Conservation (phyloP, 352 stramenopile species). For the Phytophthora sp. region DNA sequence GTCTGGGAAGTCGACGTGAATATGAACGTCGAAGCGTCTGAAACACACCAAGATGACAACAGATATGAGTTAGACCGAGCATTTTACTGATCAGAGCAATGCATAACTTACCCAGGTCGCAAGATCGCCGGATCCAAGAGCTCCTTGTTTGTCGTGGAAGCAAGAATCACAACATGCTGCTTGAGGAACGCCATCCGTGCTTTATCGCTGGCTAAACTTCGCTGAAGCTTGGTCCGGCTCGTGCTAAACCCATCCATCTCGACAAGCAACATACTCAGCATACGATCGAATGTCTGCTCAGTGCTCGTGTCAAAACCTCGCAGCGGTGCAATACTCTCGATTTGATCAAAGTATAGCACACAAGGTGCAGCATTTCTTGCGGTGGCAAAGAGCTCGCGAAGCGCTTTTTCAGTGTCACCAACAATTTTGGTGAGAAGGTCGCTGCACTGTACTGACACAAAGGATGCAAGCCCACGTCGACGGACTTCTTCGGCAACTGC, state of each 20-base stretch:
- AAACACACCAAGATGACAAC: constrained; percentile 2
- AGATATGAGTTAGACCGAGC: background rate
- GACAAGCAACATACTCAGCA: constrained; percentile 90
- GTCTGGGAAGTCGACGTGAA: constrained; percentile 66
- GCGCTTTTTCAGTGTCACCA: constrained; percentile 88
- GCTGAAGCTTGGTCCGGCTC: constrained; percentile 38
- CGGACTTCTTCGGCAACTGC: constrained; percentile 67
- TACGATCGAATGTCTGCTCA: constrained; percentile 92
- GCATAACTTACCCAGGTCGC: constrained; percentile 68
- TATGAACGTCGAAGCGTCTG: constrained; percentile 86
- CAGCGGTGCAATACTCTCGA: constrained; percentile 88
- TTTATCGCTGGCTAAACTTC: constrained; percentile 42
- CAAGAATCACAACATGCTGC: constrained; percentile 86
- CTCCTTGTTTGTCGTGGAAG: constrained; percentile 75
- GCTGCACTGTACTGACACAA: constrained; percentile 88
- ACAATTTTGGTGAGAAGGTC: constrained; percentile 92
- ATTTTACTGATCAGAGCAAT: background rate
- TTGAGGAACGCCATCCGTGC: constrained; percentile 71
- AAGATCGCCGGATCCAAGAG: constrained; percentile 88
- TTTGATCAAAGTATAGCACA: constrained; percentile 93
- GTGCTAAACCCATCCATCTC: constrained; percentile 92
- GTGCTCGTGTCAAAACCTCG: constrained; percentile 92
- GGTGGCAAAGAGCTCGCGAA: constrained; percentile 88
- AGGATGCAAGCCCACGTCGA: constrained; percentile 71
- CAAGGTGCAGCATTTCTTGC: constrained; percentile 88